Conservation (phyloP, 495 filamentous ascomycete species). For the Penicillium egyptiacum region DNA sequence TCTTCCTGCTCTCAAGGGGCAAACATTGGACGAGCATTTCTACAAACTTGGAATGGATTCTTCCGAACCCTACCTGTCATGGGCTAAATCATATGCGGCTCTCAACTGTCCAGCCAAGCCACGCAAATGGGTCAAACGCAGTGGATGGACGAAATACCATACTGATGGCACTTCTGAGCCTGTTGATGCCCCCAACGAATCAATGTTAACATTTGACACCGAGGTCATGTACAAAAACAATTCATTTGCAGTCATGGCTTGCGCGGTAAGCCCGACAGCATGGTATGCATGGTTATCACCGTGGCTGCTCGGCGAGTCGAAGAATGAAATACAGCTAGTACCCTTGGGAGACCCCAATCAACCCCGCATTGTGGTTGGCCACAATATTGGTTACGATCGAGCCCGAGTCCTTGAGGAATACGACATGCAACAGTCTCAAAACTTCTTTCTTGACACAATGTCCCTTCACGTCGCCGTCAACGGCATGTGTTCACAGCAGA, state of each 20-base stretch:
- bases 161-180: slow-evolving; percentile 66
- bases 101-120: slow-evolving; percentile 70
- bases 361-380: slow-evolving; percentile 79
- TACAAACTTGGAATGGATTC: slow-evolving; percentile 83
- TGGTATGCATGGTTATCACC: slow-evolving; percentile 99
- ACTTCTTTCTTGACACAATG: slow-evolving; percentile 96
- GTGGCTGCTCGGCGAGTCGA: slow-evolving; percentile 83
- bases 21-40: slow-evolving; percentile 92
- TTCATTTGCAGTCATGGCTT: slow-evolving; percentile 93
- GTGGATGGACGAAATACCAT: slow-evolving; percentile 94
- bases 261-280: slow-evolving; percentile 76
- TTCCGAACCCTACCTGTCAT: slow-evolving; percentile 79
- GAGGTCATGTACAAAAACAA: slow-evolving; percentile 95
- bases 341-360: slow-evolving; percentile 73
- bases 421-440: slow-evolving; percentile 72
- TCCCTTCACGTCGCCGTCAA: slow-evolving; percentile 97
- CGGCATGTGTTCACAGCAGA: slow-evolving; percentile 96
- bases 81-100: slow-evolving; percentile 70
- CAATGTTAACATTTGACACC: slow-evolving; percentile 88
- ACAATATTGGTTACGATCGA: slow-evolving; percentile 95
- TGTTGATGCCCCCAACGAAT: slow-evolving; percentile 74
- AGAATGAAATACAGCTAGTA: slow-evolving; percentile 76
- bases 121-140: slow-evolving; percentile 71
- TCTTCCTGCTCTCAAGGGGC: slow-evolving; percentile 74
- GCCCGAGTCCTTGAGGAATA: slow-evolving; percentile 91